Percentiles rank a stretch among this genome's conserved stretches.
Conservation (phyloP, 1,139 yeast genomes). For the Oligophagozyma castellii region DNA sequence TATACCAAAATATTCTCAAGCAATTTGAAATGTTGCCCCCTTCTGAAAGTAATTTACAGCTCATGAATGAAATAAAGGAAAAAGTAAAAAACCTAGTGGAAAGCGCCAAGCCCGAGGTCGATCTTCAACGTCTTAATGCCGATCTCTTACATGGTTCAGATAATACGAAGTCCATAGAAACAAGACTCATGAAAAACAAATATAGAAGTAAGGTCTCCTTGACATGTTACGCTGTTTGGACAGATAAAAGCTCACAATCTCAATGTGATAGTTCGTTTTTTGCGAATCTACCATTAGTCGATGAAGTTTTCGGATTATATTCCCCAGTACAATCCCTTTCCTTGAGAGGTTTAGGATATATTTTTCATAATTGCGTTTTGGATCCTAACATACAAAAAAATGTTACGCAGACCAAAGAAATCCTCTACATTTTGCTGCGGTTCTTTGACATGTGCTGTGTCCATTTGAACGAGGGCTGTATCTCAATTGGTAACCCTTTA, state of each 20-base stretch:
- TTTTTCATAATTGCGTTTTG: constrained; percentile 3
- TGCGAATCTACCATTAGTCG: constrained; percentile 15
- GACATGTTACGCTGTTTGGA: constrained; percentile 13
- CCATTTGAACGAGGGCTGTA: constrained; percentile 13
- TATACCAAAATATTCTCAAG: constrained; percentile 8
- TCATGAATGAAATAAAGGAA: constrained; percentile 8
- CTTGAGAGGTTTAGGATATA: constrained; percentile 18
- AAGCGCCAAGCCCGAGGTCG: constrained; percentile 13
- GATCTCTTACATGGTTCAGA: constrained; percentile 2
- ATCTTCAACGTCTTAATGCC: constrained; percentile 4
- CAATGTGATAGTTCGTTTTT: constrained; percentile 4
- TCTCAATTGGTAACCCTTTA: constrained; percentile 16
- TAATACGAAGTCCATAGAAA: constrained; percentile 14
- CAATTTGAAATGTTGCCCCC: constrained; percentile 7
- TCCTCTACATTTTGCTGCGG: constrained; percentile 19
- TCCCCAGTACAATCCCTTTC: constrained; percentile 19
- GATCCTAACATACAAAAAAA: not conserved
- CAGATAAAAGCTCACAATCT: constrained; percentile 7
- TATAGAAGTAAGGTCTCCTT: constrained; percentile 14
- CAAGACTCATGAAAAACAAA: constrained; percentile 17
- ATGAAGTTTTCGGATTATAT: constrained; percentile 20
- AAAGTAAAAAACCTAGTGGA: constrained; percentile 10
- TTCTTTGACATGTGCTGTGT: constrained; percentile 20
- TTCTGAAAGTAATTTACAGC: constrained; percentile 3
- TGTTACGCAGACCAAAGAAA: constrained; percentile 13